Conservation (phyloP, 768 basidiomycete genomes). For the Sarcodon sp. region DNA sequence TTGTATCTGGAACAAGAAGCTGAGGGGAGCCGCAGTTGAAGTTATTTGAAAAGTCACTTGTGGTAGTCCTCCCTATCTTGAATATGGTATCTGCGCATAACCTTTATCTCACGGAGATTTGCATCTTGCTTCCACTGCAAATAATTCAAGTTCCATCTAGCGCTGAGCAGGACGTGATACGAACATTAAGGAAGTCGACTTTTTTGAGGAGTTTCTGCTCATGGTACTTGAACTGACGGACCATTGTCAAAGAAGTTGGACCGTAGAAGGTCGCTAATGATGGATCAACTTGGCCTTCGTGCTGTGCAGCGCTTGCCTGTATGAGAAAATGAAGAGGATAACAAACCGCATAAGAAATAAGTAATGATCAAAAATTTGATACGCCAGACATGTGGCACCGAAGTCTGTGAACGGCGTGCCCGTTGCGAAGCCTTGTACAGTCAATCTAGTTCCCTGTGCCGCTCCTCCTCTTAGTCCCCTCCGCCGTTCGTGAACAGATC, state of each 20-base stretch:
- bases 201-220: constrained; percentile 92
- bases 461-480: constrained; percentile 3
- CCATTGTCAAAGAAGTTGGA: constrained; percentile 32
- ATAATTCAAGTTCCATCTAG: constrained; percentile 1
- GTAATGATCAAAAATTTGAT: too few relatives aligned
- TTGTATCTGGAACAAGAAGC: constrained; percentile 53
- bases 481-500: background rate
- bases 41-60: constrained; percentile 35
- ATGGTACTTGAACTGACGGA: constrained; percentile 92
- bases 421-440: constrained; percentile 1
- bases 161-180: constrained; percentile 12
- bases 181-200: constrained; percentile 90
- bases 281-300: too few relatives aligned
- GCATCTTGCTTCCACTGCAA: constrained; percentile 93
- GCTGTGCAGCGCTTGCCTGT: too few relatives aligned
- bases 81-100: constrained; percentile 92
- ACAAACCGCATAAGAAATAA: too few relatives aligned
- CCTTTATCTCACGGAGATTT: constrained; percentile 78
- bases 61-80: constrained; percentile 92
- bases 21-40: background rate
- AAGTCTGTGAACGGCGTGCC: background rate
- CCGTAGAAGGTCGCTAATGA: background rate
- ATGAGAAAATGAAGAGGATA: too few relatives aligned
- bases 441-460: constrained; percentile 3
- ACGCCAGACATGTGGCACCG: background rate